Evolutionary conservation across 2,329 filamentous ascomycete species (phyloP).

Genomic region (Colletotrichum sp.): DNA sequence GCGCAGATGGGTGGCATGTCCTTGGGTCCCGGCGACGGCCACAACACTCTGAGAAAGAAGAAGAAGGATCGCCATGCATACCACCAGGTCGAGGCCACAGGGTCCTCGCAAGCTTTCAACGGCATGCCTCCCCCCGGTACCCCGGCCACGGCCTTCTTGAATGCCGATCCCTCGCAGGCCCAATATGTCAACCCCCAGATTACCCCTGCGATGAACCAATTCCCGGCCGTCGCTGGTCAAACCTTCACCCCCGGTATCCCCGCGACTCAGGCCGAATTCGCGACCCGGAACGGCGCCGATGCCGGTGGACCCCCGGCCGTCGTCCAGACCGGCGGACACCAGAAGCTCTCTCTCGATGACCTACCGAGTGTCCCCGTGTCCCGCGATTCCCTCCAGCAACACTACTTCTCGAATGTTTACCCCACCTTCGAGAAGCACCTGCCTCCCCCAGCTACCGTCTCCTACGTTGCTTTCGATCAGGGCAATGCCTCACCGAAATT

Average conservation of each 20-base stretch:
- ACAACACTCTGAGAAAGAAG: conserved; percentile 67
- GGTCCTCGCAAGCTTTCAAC: conserved; percentile 73
- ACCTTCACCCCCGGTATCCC: conserved; percentile 34
- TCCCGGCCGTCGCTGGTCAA: conserved; percentile 63
- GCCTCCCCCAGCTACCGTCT: conserved; percentile 85
- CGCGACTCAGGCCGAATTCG: conserved; percentile 27
- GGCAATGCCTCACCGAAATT: conserved; percentile 97
- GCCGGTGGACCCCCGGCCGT: conserved; percentile 45
- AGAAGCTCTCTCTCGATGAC: conserved; percentile 86
- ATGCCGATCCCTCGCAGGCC: conserved; percentile 29
- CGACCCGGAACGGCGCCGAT: conserved; percentile 39
- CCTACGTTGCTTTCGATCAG: conserved; percentile 94
- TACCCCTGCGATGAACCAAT: conserved; percentile 59
- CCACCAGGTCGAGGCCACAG: conserved; percentile 79
- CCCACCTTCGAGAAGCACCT: conserved; percentile 95
- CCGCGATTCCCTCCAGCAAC: conserved; percentile 80
- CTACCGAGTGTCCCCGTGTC: conserved; percentile 89
- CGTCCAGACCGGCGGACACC: conserved; percentile 68
- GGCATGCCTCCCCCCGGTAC: conserved; percentile 66
- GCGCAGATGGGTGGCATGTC: conserved; percentile 82
- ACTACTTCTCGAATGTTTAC: conserved; percentile 88
- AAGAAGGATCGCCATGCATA: conserved; percentile 97
- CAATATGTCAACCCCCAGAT: conserved; percentile 52
- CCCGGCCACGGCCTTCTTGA: conserved; percentile 47
- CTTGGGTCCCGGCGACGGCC: conserved; percentile 56